Conservation (phyloP, 1,284 basidiomycete genomes). For the Microbotryum intermedium region DNA sequence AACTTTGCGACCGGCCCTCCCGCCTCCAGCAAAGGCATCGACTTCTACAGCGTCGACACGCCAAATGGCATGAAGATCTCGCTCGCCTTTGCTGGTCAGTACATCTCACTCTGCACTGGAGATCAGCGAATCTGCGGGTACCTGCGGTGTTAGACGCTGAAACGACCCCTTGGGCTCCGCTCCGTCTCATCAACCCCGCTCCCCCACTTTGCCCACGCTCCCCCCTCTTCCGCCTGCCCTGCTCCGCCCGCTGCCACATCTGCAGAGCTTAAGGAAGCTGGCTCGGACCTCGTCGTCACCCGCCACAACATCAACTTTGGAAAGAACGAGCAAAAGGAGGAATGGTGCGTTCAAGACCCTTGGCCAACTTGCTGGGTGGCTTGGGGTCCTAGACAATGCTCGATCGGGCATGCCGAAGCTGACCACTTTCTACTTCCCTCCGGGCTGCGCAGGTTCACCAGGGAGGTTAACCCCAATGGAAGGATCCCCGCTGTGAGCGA, state of each 20-base stretch:
- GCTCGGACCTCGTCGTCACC: slow-evolving; percentile 55
- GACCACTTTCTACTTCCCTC: not conserved
- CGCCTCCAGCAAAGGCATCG: slow-evolving; percentile 35
- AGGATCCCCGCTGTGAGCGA: slow-evolving; percentile 38
- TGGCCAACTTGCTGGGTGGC: too few species aligned
- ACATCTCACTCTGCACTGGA: not conserved
- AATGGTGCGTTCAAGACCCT: slow-evolving; percentile 46
- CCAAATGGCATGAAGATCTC: slow-evolving; percentile 48
- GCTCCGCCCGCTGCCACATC: not conserved
- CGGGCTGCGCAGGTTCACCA: slow-evolving; percentile 17
- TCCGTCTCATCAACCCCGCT: not conserved
- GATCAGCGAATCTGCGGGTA: not conserved
- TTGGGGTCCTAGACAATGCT: not conserved
- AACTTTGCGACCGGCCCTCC: not conserved
- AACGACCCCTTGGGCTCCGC: too few species aligned
- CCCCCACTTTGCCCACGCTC: not conserved
- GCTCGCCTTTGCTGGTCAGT: slow-evolving; percentile 49
- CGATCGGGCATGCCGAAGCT: not conserved
- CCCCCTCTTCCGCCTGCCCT: not conserved
- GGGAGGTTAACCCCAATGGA: slow-evolving; percentile 55
- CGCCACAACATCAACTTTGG: slow-evolving; percentile 49
- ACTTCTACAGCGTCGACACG: slow-evolving; percentile 56
- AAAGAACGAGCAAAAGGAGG: slow-evolving; percentile 50
- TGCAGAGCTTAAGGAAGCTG: slow-evolving; percentile 53
- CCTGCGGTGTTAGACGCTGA: too few species aligned